These are phyloP conservation scores for Acaromyces ingoldii DNA, from an alignment of 1,284 basidiomycete genomes.

Conservation along the genomic window DNA sequence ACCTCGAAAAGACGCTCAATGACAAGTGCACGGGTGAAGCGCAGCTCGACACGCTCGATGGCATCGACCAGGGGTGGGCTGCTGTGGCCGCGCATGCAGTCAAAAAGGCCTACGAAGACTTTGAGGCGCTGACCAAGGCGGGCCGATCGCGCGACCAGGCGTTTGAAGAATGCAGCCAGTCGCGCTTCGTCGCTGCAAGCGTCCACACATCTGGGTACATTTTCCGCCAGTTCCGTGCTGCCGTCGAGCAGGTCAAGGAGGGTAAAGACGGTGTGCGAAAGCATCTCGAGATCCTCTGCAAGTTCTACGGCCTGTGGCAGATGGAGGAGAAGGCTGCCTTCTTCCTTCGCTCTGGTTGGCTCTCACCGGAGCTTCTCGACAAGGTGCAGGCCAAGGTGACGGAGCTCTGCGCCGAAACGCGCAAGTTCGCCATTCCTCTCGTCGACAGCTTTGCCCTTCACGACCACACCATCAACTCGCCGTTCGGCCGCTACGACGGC, in stretches of 20 bases:
- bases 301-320: constrained; percentile 56
- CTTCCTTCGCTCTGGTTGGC: constrained; percentile 56
- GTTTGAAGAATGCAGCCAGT: constrained; percentile 58
- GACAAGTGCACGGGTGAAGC: constrained; percentile 53
- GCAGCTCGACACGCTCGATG: constrained; percentile 54
- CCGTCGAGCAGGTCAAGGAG: constrained; percentile 37
- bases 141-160: constrained; percentile 57
- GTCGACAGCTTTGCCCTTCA: constrained; percentile 58
- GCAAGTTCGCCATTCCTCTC: constrained; percentile 55
- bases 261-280: constrained; percentile 40
- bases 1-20: constrained; percentile 51
- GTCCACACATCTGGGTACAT: constrained; percentile 51
- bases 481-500: constrained; percentile 53
- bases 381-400: constrained; percentile 54
- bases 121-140: constrained; percentile 52
- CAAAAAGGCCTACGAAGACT: constrained; percentile 58
- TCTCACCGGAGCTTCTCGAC: constrained; percentile 54
- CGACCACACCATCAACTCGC: constrained; percentile 61
- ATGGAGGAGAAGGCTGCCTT: constrained; percentile 59
- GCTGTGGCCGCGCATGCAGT: constrained; percentile 58
- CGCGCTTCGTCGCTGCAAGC: constrained; percentile 58
- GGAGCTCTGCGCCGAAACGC: constrained; percentile 55
- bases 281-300: constrained; percentile 34
- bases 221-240: constrained; percentile 50
- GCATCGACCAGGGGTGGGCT: constrained; percentile 56